These are phyloP conservation scores for Talaromyces funiculosus DNA, from an alignment of 2,329 filamentous ascomycete genomes.

Conservation along the genomic window DNA sequence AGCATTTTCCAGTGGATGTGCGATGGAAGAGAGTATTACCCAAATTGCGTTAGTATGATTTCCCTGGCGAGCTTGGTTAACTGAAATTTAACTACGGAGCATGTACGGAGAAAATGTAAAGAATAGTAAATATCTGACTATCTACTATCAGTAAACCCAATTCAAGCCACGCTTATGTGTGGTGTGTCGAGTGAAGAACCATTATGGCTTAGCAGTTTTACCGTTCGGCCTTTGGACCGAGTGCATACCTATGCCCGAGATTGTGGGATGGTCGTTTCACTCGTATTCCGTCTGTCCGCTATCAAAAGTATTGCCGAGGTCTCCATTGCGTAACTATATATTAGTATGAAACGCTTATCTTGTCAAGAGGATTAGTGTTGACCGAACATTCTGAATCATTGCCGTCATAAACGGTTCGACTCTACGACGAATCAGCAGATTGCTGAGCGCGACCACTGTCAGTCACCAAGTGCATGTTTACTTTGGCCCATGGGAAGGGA, in stretches of 20 bases:
- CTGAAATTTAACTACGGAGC: neutral
- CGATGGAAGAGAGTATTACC: neutral
- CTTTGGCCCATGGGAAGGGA: neutral
- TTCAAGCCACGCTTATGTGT: neutral
- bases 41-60: neutral
- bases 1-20: neutral
- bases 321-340: neutral
- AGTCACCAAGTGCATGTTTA: neutral
- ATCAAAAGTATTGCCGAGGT: neutral
- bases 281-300: neutral
- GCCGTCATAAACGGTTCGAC: neutral
- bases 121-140: neutral
- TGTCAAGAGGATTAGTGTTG: neutral
- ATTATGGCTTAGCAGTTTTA: too few species aligned
- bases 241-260: neutral
- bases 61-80: neutral
- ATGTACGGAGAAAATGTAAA: neutral
- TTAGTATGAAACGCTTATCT: neutral
- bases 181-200: neutral
- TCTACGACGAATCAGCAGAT: neutral
- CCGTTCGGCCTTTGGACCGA: neutral
- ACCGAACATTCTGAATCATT: neutral
- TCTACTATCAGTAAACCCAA: neutral
- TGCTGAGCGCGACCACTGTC: neutral
- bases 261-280: neutral